Evolutionary conservation across 2,329 filamentous ascomycete species (phyloP).

Genomic region (Talaromyces sp.): DNA sequence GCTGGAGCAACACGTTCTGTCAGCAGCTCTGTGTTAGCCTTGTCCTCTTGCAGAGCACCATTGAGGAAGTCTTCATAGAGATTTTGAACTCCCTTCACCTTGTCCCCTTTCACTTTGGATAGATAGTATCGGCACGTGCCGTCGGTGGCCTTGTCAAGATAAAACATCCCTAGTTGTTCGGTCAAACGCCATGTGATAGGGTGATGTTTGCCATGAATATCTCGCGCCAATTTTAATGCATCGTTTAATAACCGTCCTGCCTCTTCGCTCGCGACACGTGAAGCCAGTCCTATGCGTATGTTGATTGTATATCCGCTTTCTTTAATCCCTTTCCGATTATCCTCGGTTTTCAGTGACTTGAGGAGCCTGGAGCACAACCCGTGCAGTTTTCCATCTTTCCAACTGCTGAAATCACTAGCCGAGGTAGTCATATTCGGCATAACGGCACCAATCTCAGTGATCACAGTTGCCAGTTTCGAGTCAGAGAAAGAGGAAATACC

Average conservation of each 20-base stretch:
- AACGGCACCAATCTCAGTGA: neutral
- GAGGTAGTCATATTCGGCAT: neutral
- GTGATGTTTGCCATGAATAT: conserved; percentile 1
- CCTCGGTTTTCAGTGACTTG: neutral
- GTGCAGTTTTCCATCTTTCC: neutral
- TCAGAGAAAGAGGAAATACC: neutral
- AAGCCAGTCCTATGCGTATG: neutral
- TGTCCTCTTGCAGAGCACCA: neutral
- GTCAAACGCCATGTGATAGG: conserved; percentile 1
- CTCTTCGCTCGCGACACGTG: neutral
- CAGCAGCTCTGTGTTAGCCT: neutral
- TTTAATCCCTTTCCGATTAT: neutral
- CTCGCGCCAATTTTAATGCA: neutral
- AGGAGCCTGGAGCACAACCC: neutral
- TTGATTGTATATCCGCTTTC: neutral
- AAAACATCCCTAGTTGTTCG: neutral
- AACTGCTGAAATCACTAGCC: neutral
- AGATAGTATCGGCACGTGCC: neutral
- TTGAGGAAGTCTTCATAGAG: conserved; percentile 7
- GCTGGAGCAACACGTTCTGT: neutral
- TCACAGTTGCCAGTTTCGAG: conserved; percentile 3
- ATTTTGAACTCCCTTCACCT: neutral
- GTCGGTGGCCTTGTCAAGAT: neutral
- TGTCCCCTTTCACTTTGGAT: neutral
- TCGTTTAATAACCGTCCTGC: neutral